These are phyloP conservation scores for Nothomitra cinnamomea DNA, from an alignment of 2,329 filamentous ascomycete species.

Conservation along the genomic window DNA sequence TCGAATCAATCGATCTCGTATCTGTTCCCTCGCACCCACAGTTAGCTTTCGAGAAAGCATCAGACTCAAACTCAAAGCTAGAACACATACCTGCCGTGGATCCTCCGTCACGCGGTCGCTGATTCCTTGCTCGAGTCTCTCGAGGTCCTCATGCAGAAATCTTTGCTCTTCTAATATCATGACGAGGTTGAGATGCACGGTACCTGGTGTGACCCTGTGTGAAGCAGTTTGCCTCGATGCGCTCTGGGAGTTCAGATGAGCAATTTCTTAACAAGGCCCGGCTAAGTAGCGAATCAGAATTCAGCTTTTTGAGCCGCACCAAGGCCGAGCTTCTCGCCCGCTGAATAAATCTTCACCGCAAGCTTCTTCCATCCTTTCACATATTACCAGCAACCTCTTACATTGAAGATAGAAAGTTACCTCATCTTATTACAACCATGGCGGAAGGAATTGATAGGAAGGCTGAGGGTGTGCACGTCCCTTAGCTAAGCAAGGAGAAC, in stretches of 20 bases:
- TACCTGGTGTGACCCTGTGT: neutral
- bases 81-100: constrained; percentile 56
- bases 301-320: no score
- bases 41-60: neutral
- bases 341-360: no score
- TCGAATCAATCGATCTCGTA: constrained; percentile 72
- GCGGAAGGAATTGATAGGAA: constrained; percentile 86
- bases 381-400: neutral
- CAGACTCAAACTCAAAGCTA: neutral
- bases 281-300: no score
- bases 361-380: no score
- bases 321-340: no score
- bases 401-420: neutral
- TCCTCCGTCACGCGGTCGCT: constrained; percentile 79
- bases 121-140: constrained; percentile 86
- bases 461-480: constrained; percentile 40
- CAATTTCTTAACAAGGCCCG: no score
- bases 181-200: constrained; percentile 7
- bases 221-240: no score
- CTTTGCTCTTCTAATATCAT: constrained; percentile 90
- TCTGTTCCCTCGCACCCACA: constrained; percentile 30
- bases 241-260: no score
- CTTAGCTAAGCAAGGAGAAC: neutral
- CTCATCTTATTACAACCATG: constrained; percentile 40
- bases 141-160: constrained; percentile 87